Evolutionary conservation across 2,329 filamentous ascomycete species (phyloP).

Genomic region (Macrophomina phaseolina): DNA sequence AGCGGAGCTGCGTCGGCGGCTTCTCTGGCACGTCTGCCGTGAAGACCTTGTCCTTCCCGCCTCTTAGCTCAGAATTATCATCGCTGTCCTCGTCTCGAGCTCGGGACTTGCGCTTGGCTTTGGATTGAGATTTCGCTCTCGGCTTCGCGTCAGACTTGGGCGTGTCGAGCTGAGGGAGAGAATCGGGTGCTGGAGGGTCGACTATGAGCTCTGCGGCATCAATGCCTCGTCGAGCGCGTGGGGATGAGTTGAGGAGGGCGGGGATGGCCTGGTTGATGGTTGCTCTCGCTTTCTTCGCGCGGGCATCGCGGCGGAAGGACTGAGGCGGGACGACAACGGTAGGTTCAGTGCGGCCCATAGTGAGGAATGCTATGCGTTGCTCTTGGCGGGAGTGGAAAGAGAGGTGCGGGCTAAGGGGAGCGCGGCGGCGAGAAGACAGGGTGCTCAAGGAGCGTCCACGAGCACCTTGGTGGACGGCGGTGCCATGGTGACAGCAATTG

Average conservation of each 20-base stretch:
- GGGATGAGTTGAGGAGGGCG: conserved; percentile 58
- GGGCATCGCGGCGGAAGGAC: conserved; percentile 43
- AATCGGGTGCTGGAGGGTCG: conserved; percentile 39
- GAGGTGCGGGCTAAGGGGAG: not conserved
- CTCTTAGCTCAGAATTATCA: conserved; percentile 12
- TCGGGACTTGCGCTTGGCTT: conserved; percentile 26
- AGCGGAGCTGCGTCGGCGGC: conserved; percentile 47
- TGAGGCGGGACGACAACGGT: conserved; percentile 44
- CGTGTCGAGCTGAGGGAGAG: conserved; percentile 1
- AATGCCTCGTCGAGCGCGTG: conserved; percentile 61
- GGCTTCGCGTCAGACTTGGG: conserved; percentile 10
- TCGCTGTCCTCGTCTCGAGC: conserved; percentile 21
- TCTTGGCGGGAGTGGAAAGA: not conserved
- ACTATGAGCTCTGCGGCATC: conserved; percentile 58
- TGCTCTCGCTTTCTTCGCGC: conserved; percentile 61
- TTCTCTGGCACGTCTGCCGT: conserved; percentile 1
- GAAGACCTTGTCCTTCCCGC: not conserved
- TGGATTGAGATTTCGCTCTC: conserved; percentile 36
- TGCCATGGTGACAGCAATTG: conserved; percentile 1
- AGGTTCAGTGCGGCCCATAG: conserved; percentile 46
- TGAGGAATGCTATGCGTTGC: not conserved
- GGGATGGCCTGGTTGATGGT: conserved; percentile 67
- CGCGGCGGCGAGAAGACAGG: not conserved
- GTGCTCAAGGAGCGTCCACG: not conserved
- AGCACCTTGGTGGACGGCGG: conserved; percentile 20